Conservation (phyloP, 768 basidiomycete genomes). For the Termitomyces sp. region DNA sequence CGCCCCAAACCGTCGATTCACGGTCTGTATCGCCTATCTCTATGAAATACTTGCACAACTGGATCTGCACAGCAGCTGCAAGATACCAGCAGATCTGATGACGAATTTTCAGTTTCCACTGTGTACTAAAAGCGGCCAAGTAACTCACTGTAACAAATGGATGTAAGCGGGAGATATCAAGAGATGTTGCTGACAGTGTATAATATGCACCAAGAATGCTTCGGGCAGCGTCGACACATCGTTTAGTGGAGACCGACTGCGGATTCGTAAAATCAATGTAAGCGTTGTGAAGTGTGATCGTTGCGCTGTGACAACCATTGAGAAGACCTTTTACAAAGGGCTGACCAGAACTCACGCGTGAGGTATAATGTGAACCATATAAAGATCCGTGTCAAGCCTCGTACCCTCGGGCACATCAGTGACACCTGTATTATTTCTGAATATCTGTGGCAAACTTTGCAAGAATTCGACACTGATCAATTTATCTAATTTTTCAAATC, state of each 20-base stretch:
- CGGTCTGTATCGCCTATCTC: conserved; percentile 69
- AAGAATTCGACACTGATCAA: conserved; percentile 66
- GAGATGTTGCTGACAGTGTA: conserved; percentile 72
- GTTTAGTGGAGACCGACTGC: conserved; percentile 56
- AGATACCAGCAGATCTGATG: conserved; percentile 86
- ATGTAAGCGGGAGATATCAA: conserved; percentile 75
- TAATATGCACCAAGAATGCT: conserved; percentile 73
- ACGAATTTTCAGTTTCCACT: not conserved
- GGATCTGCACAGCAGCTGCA: conserved; percentile 81
- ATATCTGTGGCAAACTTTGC: conserved; percentile 62
- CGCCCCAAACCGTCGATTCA: conserved; percentile 80
- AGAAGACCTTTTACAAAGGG: conserved; percentile 6
- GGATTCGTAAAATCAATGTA: conserved; percentile 73
- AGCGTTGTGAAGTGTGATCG: conserved; percentile 82
- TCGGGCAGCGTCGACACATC: conserved; percentile 73
- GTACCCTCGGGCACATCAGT: conserved; percentile 53
- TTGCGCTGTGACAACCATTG: conserved; percentile 46
- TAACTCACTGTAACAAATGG: conserved; percentile 71
- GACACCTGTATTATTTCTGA: conserved; percentile 58
- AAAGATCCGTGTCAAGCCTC: conserved; percentile 74
- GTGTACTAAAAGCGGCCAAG: not conserved
- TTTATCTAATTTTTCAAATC: conserved; percentile 66
- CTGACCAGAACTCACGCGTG: conserved; percentile 57
- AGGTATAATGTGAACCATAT: conserved; percentile 82
- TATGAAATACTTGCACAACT: conserved; percentile 82